Conservation (phyloP, 2,329 filamentous ascomycete species). For the Botrytis hyacinthi region DNA sequence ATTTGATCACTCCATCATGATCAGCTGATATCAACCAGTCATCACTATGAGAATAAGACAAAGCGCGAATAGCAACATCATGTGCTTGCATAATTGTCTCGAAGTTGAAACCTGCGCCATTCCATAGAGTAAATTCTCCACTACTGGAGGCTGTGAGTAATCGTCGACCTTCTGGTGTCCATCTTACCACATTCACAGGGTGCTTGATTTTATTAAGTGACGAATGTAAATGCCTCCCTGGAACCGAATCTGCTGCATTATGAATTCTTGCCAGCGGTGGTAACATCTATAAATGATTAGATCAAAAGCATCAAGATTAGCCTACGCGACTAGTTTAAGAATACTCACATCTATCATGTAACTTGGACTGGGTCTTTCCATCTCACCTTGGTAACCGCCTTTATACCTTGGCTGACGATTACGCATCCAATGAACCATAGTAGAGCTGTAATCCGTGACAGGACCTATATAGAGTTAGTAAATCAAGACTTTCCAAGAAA, state of each 20-base stretch:
- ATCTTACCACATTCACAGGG: constrained; percentile 92
- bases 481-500: not conserved
- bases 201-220: constrained; percentile 98
- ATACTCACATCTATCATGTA: constrained; percentile 80
- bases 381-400: constrained; percentile 68
- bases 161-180: constrained; percentile 93
- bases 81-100: constrained; percentile 99
- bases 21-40: constrained; percentile 97
- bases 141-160: constrained; percentile 92
- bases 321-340: not conserved
- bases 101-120: constrained; percentile 98
- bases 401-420: constrained; percentile 75
- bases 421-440: constrained; percentile 87
- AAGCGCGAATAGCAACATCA: constrained; percentile 78
- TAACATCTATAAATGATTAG: constrained; percentile 62
- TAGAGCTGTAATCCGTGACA: constrained; percentile 90
- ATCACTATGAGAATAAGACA: constrained; percentile 89
- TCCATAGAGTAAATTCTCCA: constrained; percentile 98
- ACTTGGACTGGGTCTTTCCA: constrained; percentile 80
- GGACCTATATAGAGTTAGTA: constrained; percentile 56
- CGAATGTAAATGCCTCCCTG: constrained; percentile 94
- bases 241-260: constrained; percentile 80
- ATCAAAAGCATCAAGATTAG: not conserved
- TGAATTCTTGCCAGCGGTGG: constrained; percentile 75
- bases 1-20: constrained; percentile 93